phyloP scores from a whole-genome alignment of 179 eudicot species.

The Gypsophila paniculata region DNA sequence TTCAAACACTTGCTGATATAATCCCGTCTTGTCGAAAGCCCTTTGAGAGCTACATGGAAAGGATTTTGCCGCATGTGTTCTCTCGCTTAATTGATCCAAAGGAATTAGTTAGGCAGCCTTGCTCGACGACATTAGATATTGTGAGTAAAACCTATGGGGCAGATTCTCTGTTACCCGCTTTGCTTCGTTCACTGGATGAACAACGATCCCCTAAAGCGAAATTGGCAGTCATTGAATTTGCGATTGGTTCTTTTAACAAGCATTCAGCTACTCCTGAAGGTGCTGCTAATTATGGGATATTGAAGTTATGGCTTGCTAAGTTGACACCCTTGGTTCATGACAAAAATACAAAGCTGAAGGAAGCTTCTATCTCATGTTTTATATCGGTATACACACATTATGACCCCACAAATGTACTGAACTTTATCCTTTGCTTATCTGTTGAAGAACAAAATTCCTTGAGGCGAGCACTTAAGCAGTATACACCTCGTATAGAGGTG shows the following conservation, averaged over 20 bases:
- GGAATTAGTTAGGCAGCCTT: conserved; percentile 90
- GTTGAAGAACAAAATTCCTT: conserved; percentile 92
- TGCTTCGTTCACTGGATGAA: conserved; percentile 95
- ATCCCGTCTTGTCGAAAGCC: conserved; percentile 90
- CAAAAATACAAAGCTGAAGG: conserved; percentile 86
- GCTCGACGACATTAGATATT: conserved; percentile 79
- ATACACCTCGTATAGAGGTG: conserved; percentile 96
- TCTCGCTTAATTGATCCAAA: conserved; percentile 91
- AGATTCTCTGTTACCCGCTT: conserved; percentile 89
- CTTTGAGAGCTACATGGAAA: conserved; percentile 94
- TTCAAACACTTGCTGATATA: conserved; percentile 86
- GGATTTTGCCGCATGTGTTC: conserved; percentile 91
- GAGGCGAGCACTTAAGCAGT: conserved; percentile 89
- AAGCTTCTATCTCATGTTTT: conserved; percentile 83
- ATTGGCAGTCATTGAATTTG: conserved; percentile 91
- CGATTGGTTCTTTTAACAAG: conserved; percentile 81
- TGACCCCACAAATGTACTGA: conserved; percentile 76
- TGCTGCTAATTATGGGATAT: conserved; percentile 69
- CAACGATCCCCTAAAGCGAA: conserved; percentile 98
- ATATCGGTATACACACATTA: conserved; percentile 83
- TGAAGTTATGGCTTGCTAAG: conserved; percentile 92
- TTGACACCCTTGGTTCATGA: conserved; percentile 84
- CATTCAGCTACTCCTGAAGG: conserved; percentile 73
- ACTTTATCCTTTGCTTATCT: conserved; percentile 78
- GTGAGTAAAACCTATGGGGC: conserved; percentile 86